Base-by-base conservation (phyloP, 2,329 filamentous ascomycete species). In the Pseudogymnoascus sp. region DNA sequence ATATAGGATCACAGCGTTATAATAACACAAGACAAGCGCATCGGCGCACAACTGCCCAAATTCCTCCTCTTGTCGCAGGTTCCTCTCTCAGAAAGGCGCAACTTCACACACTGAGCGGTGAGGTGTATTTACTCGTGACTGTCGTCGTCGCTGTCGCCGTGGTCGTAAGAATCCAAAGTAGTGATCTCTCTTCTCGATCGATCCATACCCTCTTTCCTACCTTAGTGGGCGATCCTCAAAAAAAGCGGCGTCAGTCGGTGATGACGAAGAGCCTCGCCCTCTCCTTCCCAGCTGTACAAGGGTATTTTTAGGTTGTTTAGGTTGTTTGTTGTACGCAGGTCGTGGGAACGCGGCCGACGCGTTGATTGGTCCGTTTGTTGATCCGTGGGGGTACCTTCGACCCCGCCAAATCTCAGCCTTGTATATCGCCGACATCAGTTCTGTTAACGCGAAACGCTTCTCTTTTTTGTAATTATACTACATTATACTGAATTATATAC, bases 281-380 rank as follows among this genome's bases (percentile, higher is more conserved):
- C 28, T 56, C 26, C 46, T 33, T 56, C 46, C 46, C 46, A 33
- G 46, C 46, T 56, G 46, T 33, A 33, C 46, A 31, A 56, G 46
- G 26, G 28, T 56, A 56, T 56, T 56, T 56, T 56, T 56, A 56
- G 46, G 46, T 56, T 56, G 46, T 56, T 56, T 56, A 56, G 46
- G 26, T 56, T 56, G 46, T 56, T 56, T 60, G 59, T 60, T 41
- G 24, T 37, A 60, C 37, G 37, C 24, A 41, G 59, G 59, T 41
- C 37, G 59, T 10, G 11, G 59, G 59, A 3, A 60, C 59, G 59
- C 59, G 59, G 59, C 59, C 59, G 59, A 60, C 59, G 59, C 37
- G 59, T 38, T 60, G 59, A 60, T 60, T 60, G 59, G 59, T 41
- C 19, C 19, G 16, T 4, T 56, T 56, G 46, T 33, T 56, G 46